Percentiles rank a stretch among this genome's conserved stretches.
phyloP scores from a whole-genome alignment of 106 monocot species.

The Alisma plantagoaquatica region DNA sequence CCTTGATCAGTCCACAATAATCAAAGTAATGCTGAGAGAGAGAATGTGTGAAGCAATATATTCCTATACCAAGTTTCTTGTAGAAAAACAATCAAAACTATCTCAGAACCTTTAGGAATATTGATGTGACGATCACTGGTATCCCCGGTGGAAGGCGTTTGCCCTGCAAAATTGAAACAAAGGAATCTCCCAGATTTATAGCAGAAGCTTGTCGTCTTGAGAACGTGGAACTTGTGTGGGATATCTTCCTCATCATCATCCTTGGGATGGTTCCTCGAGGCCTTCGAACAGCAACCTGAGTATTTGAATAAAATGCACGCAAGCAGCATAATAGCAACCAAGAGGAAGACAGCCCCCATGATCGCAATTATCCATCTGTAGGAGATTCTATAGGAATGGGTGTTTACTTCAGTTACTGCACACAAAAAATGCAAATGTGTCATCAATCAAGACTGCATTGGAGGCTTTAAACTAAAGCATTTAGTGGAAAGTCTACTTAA shows the following conservation, averaged over 20 bases:
- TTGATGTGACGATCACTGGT: slow-evolving; percentile 32
- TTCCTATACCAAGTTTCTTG: not conserved
- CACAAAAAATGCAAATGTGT: slow-evolving; percentile 1
- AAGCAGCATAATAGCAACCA: slow-evolving; percentile 44
- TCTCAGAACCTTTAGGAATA: slow-evolving; percentile 45
- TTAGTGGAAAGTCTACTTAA: not conserved
- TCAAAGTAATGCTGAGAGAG: not conserved
- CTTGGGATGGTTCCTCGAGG: slow-evolving; percentile 33
- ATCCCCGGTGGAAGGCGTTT: slow-evolving; percentile 32
- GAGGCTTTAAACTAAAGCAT: too few species aligned
- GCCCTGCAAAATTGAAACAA: slow-evolving; percentile 50
- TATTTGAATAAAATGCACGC: slow-evolving; percentile 37
- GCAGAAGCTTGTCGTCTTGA: slow-evolving; percentile 61
- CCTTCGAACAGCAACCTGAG: slow-evolving; percentile 10
- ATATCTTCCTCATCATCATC: slow-evolving; percentile 23
- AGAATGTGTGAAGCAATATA: not conserved
- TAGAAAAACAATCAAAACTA: not conserved
- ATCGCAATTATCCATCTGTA: slow-evolving; percentile 82
- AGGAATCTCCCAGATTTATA: slow-evolving; percentile 49
- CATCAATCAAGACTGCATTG: not conserved
- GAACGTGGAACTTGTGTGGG: slow-evolving; percentile 67
- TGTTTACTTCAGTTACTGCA: not conserved
- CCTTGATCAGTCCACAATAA: not conserved
- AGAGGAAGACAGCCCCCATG: slow-evolving; percentile 46
- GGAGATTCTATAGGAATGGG: slow-evolving; percentile 40